Evolutionary conservation across 352 stramenopile species (phyloP).

Genomic region (Paralagenidium karlingii): DNA sequence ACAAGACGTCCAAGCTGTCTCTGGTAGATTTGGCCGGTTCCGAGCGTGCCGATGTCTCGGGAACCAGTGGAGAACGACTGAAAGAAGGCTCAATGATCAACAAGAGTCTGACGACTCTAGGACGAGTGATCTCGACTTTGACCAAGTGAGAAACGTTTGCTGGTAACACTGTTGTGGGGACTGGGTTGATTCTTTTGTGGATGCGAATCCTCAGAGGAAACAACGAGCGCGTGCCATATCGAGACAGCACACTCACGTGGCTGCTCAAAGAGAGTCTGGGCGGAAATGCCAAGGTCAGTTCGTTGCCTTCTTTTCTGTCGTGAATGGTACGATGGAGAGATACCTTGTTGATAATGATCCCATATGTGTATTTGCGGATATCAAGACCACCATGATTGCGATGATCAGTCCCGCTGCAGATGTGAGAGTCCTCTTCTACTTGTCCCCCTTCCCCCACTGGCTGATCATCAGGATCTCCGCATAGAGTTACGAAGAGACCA

Average conservation of each 20-base stretch:
- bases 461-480: background rate
- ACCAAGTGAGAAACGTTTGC: slow-evolving; percentile 38
- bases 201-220: background rate
- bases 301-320: background rate
- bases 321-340: background rate
- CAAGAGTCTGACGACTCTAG: slow-evolving; percentile 83
- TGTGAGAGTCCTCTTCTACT: slow-evolving; percentile 10
- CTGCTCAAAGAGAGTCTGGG: slow-evolving; percentile 77
- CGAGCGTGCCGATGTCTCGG: slow-evolving; percentile 64
- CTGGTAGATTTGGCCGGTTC: slow-evolving; percentile 80
- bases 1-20: slow-evolving; percentile 81
- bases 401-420: slow-evolving; percentile 71
- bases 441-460: background rate
- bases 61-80: slow-evolving; percentile 74
- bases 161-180: background rate
- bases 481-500: slow-evolving; percentile 76
- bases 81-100: slow-evolving; percentile 91
- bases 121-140: slow-evolving; percentile 76
- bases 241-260: slow-evolving; percentile 80
- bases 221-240: slow-evolving; percentile 66
- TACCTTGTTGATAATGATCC: background rate
- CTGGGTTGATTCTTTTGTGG: background rate
- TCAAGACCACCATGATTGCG: slow-evolving; percentile 77
- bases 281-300: slow-evolving; percentile 56
- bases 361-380: background rate